Conservation (phyloP, 495 filamentous ascomycete genomes). For the Talaromyces thailandensis region DNA sequence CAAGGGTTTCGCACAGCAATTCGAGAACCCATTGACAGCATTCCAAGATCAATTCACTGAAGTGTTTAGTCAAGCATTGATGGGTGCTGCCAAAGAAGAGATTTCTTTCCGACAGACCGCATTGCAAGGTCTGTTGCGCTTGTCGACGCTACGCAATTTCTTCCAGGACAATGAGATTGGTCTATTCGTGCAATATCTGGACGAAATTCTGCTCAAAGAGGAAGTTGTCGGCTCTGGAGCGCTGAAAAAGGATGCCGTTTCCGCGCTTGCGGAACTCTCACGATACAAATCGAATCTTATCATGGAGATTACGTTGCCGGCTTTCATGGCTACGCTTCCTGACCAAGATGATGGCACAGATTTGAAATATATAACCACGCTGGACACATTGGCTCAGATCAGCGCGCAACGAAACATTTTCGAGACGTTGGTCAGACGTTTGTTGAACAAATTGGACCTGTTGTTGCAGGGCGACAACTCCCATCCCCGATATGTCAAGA, state of each 20-base stretch:
- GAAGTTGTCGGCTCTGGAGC: constrained; percentile 47
- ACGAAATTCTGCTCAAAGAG: constrained; percentile 55
- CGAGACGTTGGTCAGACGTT: constrained; percentile 56
- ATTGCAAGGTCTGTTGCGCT: constrained; percentile 47
- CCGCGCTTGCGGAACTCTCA: constrained; percentile 54
- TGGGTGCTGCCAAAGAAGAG: constrained; percentile 53
- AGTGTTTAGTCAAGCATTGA: constrained; percentile 50
- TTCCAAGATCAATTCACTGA: constrained; percentile 56
- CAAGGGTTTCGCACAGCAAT: constrained; percentile 17
- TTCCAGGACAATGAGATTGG: constrained; percentile 57
- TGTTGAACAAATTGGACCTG: constrained; percentile 56
- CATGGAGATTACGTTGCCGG: constrained; percentile 63
- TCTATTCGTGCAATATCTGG: constrained; percentile 54
- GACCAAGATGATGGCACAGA: constrained; percentile 41
- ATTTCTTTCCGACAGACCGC: constrained; percentile 55
- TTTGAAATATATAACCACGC: constrained; percentile 42
- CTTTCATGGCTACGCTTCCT: constrained; percentile 62
- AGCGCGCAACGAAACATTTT: constrained; percentile 57
- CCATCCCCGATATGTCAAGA: constrained; percentile 40
- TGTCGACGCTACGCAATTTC: constrained; percentile 46
- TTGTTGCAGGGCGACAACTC: constrained; percentile 47
- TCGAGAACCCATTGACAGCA: constrained; percentile 44
- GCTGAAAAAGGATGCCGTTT: constrained; percentile 54
- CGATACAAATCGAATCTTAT: constrained; percentile 58
- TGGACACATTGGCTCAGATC: constrained; percentile 62